Conservation (phyloP, 345 rosid species). For the Angophora floribunda region DNA sequence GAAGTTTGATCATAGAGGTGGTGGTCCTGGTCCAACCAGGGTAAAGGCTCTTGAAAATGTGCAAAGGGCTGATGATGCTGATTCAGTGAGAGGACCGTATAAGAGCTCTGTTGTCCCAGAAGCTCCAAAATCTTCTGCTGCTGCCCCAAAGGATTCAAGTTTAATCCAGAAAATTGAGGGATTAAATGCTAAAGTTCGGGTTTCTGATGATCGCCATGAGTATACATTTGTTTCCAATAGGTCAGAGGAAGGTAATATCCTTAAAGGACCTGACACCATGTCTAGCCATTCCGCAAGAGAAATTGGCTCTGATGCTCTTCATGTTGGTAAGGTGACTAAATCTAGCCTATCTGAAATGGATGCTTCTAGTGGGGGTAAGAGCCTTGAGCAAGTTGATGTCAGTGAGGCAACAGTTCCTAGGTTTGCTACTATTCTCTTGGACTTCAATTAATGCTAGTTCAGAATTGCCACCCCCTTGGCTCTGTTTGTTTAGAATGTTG, state of each 20-base stretch:
- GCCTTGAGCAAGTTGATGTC: constrained; percentile 14
- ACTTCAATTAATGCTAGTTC: background rate
- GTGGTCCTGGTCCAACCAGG: constrained; percentile 13
- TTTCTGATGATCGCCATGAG: constrained; percentile 42
- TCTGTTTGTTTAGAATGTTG: constrained; percentile 9
- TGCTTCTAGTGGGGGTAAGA: constrained; percentile 32
- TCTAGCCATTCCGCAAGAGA: constrained; percentile 20
- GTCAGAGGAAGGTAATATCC: constrained; percentile 33
- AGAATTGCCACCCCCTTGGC: constrained; percentile 1
- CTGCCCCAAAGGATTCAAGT: constrained; percentile 40
- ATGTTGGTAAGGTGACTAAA: constrained; percentile 13
- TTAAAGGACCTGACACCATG: constrained; percentile 20
- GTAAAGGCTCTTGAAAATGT: constrained; percentile 16
- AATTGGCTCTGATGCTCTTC: constrained; percentile 17
- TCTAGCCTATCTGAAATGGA: constrained; percentile 18
- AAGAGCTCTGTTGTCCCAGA: constrained; percentile 12
- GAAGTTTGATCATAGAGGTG: constrained; percentile 13
- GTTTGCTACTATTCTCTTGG: constrained; percentile 21
- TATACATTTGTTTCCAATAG: constrained; percentile 15
- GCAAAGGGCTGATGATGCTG: constrained; percentile 22
- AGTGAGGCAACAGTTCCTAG: constrained; percentile 38
- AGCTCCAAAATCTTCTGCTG: background rate
- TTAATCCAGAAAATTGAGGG: constrained; percentile 86
- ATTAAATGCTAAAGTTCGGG: constrained; percentile 70
- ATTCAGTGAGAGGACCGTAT: constrained; percentile 18